Evolutionary conservation across 2,329 filamentous ascomycete species (phyloP).

Genomic region (Penicillium sp.): DNA sequence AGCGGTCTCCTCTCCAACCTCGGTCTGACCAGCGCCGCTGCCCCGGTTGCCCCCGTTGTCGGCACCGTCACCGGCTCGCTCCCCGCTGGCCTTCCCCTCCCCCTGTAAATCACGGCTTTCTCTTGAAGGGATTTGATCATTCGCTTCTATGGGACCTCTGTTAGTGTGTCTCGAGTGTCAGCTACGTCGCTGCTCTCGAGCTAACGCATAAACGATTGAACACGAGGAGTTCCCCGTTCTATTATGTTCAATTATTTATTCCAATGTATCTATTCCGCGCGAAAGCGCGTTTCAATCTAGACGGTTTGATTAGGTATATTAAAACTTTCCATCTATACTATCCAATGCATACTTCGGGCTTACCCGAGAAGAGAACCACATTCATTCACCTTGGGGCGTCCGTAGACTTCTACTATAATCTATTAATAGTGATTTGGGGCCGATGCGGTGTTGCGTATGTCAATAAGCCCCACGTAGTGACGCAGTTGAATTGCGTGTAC

Average conservation of each 20-base stretch:
- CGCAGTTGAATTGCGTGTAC: too few relatives aligned
- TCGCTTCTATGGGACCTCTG: constrained; percentile 18
- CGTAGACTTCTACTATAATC: too few relatives aligned
- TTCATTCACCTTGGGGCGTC: too few relatives aligned
- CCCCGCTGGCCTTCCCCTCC: not conserved
- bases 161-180: constrained; percentile 12
- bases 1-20: constrained; percentile 13
- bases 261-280: constrained; percentile 13
- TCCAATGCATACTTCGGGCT: too few relatives aligned
- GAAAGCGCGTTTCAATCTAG: constrained; percentile 4
- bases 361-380: too few relatives aligned
- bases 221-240: constrained; percentile 17
- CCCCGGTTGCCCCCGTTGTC: constrained; percentile 15
- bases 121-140: constrained; percentile 17
- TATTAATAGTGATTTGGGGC: too few relatives aligned
- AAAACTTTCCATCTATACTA: too few relatives aligned
- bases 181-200: constrained; percentile 8
- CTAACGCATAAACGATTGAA: constrained; percentile 10
- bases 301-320: too few relatives aligned
- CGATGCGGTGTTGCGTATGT: too few relatives aligned
- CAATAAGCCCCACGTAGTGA: too few relatives aligned
- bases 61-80: constrained; percentile 3
- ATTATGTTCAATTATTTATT: constrained; percentile 8
- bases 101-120: constrained; percentile 12
- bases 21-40: constrained; percentile 13